Base-by-base conservation (phyloP, 2,329 filamentous ascomycete species). In the Trichoderma brevicompactum region DNA sequence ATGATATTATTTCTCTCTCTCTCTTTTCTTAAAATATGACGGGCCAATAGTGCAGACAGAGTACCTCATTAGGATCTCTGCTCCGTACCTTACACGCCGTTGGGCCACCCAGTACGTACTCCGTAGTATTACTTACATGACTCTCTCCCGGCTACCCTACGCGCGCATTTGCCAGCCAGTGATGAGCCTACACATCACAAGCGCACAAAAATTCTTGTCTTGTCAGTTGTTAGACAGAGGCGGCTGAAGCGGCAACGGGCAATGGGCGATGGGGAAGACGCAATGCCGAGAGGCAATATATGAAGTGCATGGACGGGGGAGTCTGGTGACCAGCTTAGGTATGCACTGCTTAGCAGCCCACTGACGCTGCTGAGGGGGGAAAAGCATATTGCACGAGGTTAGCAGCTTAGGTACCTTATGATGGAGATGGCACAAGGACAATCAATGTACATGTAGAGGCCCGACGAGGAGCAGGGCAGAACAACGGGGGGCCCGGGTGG, bases 111-210 rank as follows among this genome's bases (percentile, higher is more conserved):
- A n/a, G 40, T 43, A 41, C 6, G 40, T 41, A 15, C 7, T 34
- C 49, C 15, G 15, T 36, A 54, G 13, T n/a, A n/a, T 15, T 2
- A 50, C 48, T 34, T 34, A 50, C 48, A 34, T 23, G 23, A 23
- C 48, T 15, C 12, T 41, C 10, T n/a, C 48, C 10, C 48, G 28
- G 48, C 48, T 50, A 13, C 46, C 13, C 19, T 28, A 6, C 15
- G 10, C 23, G 46, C 13, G n/a, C 23, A 17, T 43, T 49, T 13
- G 56, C 44, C 19, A 58, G 63, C 63, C 63, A 65, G 63, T 65
- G 17, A 48, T 13, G 63, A 32, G 48, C 48, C 60, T 60, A 60
- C 63, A 65, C 63, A 65, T 65, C 40, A 53, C 55, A 34, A 46
- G 32, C 19, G 54, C 53, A 17, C 32, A 9, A 7, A n/a, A 40